Percentiles rank a stretch among this genome's conserved stretches.
Conservation (phyloP, 495 filamentous ascomycete genomes). For the Hyaloscypha finlandica region DNA sequence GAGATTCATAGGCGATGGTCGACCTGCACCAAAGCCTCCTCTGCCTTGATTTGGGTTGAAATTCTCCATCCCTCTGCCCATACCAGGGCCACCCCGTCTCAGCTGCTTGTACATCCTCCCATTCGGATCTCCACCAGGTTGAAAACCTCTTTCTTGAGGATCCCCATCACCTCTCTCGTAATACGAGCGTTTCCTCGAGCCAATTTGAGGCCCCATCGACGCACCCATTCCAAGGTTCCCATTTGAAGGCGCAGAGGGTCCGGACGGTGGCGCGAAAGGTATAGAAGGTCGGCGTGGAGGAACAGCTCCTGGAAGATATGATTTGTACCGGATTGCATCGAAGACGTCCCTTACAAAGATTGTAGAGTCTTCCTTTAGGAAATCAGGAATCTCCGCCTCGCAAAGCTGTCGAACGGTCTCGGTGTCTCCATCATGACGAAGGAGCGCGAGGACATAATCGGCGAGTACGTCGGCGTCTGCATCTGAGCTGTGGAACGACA, state of each 20-base stretch:
- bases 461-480: constrained; percentile 94
- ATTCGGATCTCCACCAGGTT: constrained; percentile 32
- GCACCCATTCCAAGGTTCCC: constrained; percentile 29
- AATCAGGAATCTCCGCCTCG: constrained; percentile 80
- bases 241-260: constrained; percentile 20
- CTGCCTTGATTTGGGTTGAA: constrained; percentile 24
- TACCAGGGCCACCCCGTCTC: constrained; percentile 61
- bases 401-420: constrained; percentile 72
- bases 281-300: constrained; percentile 36
- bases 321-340: constrained; percentile 63
- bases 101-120: constrained; percentile 71
- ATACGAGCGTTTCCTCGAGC: constrained; percentile 58
- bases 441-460: constrained; percentile 92
- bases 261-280: constrained; percentile 32
- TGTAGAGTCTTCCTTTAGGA: constrained; percentile 80
- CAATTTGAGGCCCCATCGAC: constrained; percentile 29
- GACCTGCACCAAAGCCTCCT: constrained; percentile 23
- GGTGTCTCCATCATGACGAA: constrained; percentile 76
- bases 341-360: constrained; percentile 89
- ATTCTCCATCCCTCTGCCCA: constrained; percentile 40
- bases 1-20: constrained; percentile 17
- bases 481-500: constrained; percentile 65
- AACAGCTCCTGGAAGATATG: constrained; percentile 58
- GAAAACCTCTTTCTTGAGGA: constrained; percentile 37
- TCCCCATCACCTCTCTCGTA: constrained; percentile 60